Evolutionary conservation across 768 basidiomycete genomes (phyloP).

Genomic region (Lyophyllum shimeji): DNA sequence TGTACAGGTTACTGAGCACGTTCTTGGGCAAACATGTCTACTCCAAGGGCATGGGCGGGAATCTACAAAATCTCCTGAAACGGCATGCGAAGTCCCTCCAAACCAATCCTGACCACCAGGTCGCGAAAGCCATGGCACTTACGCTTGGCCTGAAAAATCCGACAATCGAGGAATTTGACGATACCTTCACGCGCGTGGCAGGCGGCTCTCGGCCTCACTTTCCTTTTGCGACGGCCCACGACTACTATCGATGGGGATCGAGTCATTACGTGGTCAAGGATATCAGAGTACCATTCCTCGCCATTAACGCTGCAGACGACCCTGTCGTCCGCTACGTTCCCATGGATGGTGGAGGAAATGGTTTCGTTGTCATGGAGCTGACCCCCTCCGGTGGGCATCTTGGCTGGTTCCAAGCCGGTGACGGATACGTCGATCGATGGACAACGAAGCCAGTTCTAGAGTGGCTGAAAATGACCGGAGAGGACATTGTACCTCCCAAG

Average conservation of each 20-base stretch:
- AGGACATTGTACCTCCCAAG: conserved; percentile 42
- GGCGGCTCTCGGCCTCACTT: conserved; percentile 64
- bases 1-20: conserved; percentile 49
- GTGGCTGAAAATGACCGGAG: conserved; percentile 61
- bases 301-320: conserved; percentile 76
- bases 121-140: conserved; percentile 47
- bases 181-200: conserved; percentile 62
- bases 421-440: conserved; percentile 53
- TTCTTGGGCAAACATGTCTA: conserved; percentile 66
- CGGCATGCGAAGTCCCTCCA: conserved; percentile 49
- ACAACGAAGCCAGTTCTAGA: conserved; percentile 70
- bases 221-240: conserved; percentile 44
- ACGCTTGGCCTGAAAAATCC: conserved; percentile 50
- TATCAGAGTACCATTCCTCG: conserved; percentile 72
- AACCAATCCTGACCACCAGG: conserved; percentile 48
- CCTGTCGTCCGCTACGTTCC: conserved; percentile 70
- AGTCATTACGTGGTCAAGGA: conserved; percentile 58
- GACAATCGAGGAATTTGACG: conserved; percentile 58
- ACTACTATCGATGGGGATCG: conserved; percentile 53
- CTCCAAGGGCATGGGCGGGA: conserved; percentile 76
- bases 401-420: conserved; percentile 74
- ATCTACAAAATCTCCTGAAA: conserved; percentile 59
- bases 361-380: conserved; percentile 56
- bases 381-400: conserved; percentile 75
- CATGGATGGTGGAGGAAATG: conserved; percentile 50